Evolutionary conservation across 345 rosid species (phyloP).

Genomic region (Alliaria petiolata): DNA sequence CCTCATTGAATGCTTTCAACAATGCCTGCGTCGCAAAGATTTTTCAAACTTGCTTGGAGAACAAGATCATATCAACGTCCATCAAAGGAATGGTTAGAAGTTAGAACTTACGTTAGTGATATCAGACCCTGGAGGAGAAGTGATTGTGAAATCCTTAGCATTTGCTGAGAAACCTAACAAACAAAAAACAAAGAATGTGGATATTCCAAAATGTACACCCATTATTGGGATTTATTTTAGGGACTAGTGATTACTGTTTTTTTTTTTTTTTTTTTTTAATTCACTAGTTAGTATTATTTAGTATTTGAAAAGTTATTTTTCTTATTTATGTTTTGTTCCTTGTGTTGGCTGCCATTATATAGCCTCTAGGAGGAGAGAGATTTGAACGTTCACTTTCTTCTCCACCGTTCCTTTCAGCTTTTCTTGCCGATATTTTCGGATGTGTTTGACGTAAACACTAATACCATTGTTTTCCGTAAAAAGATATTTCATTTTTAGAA

Average conservation of each 20-base stretch:
- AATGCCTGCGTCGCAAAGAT: constrained; percentile 16
- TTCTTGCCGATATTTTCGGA: neutral
- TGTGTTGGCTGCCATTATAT: constrained; percentile 9
- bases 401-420: constrained; percentile 1
- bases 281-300: constrained; percentile 10
- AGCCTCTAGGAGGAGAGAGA: constrained; percentile 1
- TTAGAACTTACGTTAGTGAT: constrained; percentile 13
- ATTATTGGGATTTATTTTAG: neutral
- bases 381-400: neutral
- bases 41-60: neutral
- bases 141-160: constrained; percentile 22
- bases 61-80: neutral
- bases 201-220: constrained; percentile 13
- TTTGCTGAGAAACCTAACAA: constrained; percentile 25
- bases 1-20: constrained; percentile 22
- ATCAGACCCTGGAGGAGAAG: constrained; percentile 20
- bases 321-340: constrained; percentile 1
- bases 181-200: neutral
- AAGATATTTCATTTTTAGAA: neutral
- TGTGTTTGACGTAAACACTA: neutral
- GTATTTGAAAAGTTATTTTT: neutral
- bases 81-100: neutral
- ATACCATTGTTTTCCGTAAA: neutral
- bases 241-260: constrained; percentile 17
- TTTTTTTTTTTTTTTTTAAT: neutral